Percentiles rank a stretch among this genome's conserved stretches.
Evolutionary conservation across 495 filamentous ascomycete species (phyloP).

Genomic region (Tetracladium marchalianum): DNA sequence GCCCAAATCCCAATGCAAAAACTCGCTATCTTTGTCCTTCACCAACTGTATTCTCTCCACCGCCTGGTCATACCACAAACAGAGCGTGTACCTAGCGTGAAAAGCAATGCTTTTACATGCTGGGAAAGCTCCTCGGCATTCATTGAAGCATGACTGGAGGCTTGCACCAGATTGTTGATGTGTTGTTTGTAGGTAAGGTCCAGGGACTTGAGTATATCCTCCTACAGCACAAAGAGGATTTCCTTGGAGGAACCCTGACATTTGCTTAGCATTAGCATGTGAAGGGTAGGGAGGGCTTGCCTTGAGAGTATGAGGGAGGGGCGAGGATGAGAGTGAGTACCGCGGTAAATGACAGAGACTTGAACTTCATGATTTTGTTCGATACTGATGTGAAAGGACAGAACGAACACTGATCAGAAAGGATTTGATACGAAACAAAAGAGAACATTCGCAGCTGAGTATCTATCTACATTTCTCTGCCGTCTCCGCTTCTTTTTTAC

Average conservation of each 20-base stretch:
- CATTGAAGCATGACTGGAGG: background rate
- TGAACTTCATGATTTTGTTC: too few relatives aligned
- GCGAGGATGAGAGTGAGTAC: too few relatives aligned
- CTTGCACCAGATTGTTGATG: background rate
- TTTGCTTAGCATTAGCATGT: too few relatives aligned
- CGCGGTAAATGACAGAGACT: too few relatives aligned
- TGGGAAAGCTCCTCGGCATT: background rate
- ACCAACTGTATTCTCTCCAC: constrained; percentile 5
- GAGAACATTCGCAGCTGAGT: too few relatives aligned
- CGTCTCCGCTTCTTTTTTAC: too few relatives aligned
- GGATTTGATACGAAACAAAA: too few relatives aligned
- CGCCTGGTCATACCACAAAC: constrained; percentile 4
- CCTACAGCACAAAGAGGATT: constrained; percentile 2
- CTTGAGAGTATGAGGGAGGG: too few relatives aligned
- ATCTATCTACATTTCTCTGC: too few relatives aligned
- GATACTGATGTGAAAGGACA: too few relatives aligned
- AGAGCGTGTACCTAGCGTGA: background rate
- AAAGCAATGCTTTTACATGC: background rate
- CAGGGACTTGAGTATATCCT: constrained; percentile 3
- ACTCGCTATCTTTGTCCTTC: background rate
- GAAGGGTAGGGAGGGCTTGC: too few relatives aligned
- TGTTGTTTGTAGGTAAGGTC: constrained; percentile 4
- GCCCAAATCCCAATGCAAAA: constrained; percentile 6
- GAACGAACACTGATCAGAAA: too few relatives aligned
- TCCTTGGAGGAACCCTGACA: background rate